Conservation (phyloP, 2,329 filamentous ascomycete genomes). For the Hypoxylon sp. region DNA sequence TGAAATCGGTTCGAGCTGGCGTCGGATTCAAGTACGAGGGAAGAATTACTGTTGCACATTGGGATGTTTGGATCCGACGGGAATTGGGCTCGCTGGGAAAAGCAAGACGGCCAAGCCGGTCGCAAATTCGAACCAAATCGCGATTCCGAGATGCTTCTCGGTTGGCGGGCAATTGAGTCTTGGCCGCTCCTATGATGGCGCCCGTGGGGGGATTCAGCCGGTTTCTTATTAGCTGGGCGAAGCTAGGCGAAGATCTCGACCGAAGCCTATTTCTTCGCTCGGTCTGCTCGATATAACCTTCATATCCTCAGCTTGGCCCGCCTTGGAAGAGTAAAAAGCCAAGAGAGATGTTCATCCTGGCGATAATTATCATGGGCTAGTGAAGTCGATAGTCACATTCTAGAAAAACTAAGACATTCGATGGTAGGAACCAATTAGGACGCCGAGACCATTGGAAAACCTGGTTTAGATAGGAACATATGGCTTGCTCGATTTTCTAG, state of each 20-base stretch:
- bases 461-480: conserved; percentile 21
- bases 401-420: conserved; percentile 32
- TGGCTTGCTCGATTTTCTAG: conserved; percentile 26
- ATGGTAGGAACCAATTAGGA: conserved; percentile 32
- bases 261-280: conserved; percentile 37
- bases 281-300: conserved; percentile 37
- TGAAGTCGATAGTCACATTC: conserved; percentile 22
- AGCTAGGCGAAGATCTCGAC: conserved; percentile 43
- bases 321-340: conserved; percentile 26
- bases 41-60: conserved; percentile 7
- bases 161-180: conserved; percentile 35
- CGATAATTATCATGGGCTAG: conserved; percentile 29
- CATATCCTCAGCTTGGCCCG: conserved; percentile 43
- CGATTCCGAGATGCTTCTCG: conserved; percentile 32
- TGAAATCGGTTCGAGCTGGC: conserved; percentile 33
- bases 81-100: conserved; percentile 14
- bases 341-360: conserved; percentile 29
- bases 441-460: conserved; percentile 11
- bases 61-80: conserved; percentile 9
- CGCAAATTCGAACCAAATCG: conserved; percentile 19
- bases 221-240: conserved; percentile 36
- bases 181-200: conserved; percentile 30
- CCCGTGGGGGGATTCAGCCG: conserved; percentile 38
- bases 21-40: conserved; percentile 14
- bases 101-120: conserved; percentile 6